Conservation (phyloP, 2,329 filamentous ascomycete genomes). For the Colletotrichum musicola region DNA sequence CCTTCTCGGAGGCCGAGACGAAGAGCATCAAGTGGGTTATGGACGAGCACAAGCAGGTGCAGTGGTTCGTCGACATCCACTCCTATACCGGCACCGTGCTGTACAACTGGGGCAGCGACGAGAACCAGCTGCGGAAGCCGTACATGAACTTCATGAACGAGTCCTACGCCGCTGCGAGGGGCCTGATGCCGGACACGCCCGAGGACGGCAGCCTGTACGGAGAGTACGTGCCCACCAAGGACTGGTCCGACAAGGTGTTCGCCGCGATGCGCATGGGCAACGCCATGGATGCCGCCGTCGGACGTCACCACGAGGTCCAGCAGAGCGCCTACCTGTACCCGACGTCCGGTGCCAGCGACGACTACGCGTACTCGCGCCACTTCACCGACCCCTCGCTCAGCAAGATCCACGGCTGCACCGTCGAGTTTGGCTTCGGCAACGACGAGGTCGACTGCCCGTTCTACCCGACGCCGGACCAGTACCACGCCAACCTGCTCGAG, state of each 20-base stretch:
- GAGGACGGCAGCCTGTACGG: slow-evolving; percentile 52
- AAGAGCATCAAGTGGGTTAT: slow-evolving; percentile 66
- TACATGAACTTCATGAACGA: slow-evolving; percentile 66
- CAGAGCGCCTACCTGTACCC: slow-evolving; percentile 59
- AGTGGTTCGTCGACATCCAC: slow-evolving; percentile 72
- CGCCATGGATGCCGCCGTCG: slow-evolving; percentile 55
- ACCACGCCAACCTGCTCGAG: slow-evolving; percentile 59
- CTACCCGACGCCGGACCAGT: slow-evolving; percentile 58
- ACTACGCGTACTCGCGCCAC: slow-evolving; percentile 61
- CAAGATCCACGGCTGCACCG: slow-evolving; percentile 56
- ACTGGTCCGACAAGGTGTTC: slow-evolving; percentile 49
- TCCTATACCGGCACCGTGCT: slow-evolving; percentile 60
- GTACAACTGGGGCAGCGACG: slow-evolving; percentile 70
- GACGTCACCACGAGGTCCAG: slow-evolving; percentile 52
- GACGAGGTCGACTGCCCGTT: slow-evolving; percentile 53
- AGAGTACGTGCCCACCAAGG: slow-evolving; percentile 58
- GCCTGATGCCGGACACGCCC: slow-evolving; percentile 55
- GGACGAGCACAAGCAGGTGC: slow-evolving; percentile 61
- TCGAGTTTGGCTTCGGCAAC: slow-evolving; percentile 62
- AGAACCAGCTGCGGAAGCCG: slow-evolving; percentile 59
- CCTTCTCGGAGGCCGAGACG: slow-evolving; percentile 69
- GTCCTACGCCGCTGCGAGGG: slow-evolving; percentile 64
- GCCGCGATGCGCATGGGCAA: slow-evolving; percentile 50
- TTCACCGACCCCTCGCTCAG: slow-evolving; percentile 51
- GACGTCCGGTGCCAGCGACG: slow-evolving; percentile 59